A percentile compares a stretch with the other conserved stretches of the same genome.
phyloP scores from a whole-genome alignment of 2,329 filamentous ascomycete species.

The Dactylellina cionopaga region DNA sequence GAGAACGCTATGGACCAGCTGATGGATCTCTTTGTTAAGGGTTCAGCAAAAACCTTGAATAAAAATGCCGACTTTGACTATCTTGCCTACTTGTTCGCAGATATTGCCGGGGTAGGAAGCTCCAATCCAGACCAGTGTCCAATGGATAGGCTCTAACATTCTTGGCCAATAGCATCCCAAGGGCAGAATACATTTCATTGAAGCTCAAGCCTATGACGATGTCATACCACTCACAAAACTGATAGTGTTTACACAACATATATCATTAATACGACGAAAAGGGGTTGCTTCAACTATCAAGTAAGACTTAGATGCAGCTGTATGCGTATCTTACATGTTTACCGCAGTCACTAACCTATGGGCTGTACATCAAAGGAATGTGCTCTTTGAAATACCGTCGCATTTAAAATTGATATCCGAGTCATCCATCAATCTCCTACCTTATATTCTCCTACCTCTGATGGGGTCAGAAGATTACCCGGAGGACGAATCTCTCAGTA shows the following conservation, averaged over 20 bases:
- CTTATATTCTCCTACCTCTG: conserved; percentile 87
- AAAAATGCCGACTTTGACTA: conserved; percentile 89
- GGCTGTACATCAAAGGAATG: conserved; percentile 67
- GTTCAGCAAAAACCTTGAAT: conserved; percentile 83
- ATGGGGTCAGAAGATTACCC: conserved; percentile 88
- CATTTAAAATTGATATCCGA: conserved; percentile 77
- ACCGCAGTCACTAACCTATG: background rate
- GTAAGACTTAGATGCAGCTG: conserved; percentile 31
- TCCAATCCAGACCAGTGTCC: background rate
- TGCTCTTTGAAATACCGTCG: conserved; percentile 80
- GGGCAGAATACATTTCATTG: conserved; percentile 78
- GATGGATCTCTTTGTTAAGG: conserved; percentile 95
- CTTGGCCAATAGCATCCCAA: conserved; percentile 73
- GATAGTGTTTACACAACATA: conserved; percentile 92
- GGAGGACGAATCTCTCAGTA: conserved; percentile 83
- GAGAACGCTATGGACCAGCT: conserved; percentile 85
- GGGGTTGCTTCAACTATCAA: conserved; percentile 98
- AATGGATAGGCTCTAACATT: too few species aligned
- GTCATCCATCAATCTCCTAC: conserved; percentile 80
- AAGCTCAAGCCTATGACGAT: conserved; percentile 77
- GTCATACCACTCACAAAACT: conserved; percentile 92
- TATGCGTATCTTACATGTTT: too few species aligned
- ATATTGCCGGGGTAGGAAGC: conserved; percentile 74
- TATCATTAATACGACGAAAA: conserved; percentile 81
- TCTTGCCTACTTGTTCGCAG: conserved; percentile 91